Percentiles rank a stretch among this genome's conserved stretches.
Evolutionary conservation across 768 basidiomycete genomes (phyloP).

Genomic region (Lactarius deliciosus): DNA sequence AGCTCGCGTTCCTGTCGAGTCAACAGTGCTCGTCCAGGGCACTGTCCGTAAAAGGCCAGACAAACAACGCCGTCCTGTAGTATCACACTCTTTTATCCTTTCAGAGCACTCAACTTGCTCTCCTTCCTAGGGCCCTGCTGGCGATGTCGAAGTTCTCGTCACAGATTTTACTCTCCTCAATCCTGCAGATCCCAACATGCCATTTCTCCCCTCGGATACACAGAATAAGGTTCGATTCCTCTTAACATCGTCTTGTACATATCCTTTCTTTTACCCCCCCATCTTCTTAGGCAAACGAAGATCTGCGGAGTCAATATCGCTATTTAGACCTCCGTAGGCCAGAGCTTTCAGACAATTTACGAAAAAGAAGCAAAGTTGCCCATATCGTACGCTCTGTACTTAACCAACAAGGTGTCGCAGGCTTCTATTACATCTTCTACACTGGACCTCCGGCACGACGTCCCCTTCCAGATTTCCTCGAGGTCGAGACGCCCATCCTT

Average conservation of each 20-base stretch:
- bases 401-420: conserved; percentile 64
- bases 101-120: conserved; percentile 12
- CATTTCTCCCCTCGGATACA: conserved; percentile 82
- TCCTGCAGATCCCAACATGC: conserved; percentile 64
- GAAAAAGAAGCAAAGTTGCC: conserved; percentile 78
- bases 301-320: conserved; percentile 80
- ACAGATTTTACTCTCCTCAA: conserved; percentile 73
- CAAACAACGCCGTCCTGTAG: conserved; percentile 59
- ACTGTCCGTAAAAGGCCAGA: conserved; percentile 63
- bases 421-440: conserved; percentile 25
- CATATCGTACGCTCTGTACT: conserved; percentile 72
- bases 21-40: conserved; percentile 74
- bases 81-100: conserved; percentile 4
- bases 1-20: conserved; percentile 70
- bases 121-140: conserved; percentile 52
- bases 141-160: conserved; percentile 80
- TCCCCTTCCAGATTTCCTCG: conserved; percentile 67
- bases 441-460: conserved; percentile 25
- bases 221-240: conserved; percentile 63
- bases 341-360: conserved; percentile 72
- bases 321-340: conserved; percentile 86
- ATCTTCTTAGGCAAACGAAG: conserved; percentile 70
- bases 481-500: conserved; percentile 91
- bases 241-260: background rate
- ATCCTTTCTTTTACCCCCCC: conserved; percentile 12